Conservation (phyloP, 208 protist genomes). For the Crithidia acanthocephali region DNA sequence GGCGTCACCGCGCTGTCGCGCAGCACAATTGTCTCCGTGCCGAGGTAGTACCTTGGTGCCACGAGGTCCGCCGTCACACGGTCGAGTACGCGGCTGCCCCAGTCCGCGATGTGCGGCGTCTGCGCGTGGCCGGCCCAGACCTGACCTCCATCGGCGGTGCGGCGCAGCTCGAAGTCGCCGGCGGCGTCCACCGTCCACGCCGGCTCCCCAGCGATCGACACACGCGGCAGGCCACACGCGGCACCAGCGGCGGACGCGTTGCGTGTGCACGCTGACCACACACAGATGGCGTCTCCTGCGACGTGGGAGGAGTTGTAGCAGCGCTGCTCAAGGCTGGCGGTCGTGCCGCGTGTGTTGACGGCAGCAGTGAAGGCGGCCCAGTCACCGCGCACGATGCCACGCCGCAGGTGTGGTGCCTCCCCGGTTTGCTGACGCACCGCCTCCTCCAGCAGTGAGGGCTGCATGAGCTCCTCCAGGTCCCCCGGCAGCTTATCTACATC, state of each 20-base stretch:
- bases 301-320: too few relatives aligned
- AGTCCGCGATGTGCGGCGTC: constrained; percentile 7
- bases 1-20: background rate
- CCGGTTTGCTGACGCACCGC: background rate
- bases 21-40: background rate
- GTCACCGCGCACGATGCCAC: constrained; percentile 4
- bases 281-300: constrained; percentile 2
- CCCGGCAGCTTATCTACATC: constrained; percentile 7
- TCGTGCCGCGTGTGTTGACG: background rate
- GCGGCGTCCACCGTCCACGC: constrained; percentile 12
- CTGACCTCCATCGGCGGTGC: background rate
- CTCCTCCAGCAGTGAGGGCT: background rate
- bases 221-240: constrained; percentile 10
- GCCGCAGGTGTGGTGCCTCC: background rate
- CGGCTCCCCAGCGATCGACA: background rate
- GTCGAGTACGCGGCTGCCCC: constrained; percentile 17
- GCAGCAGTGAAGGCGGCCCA: constrained; percentile 11
- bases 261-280: constrained; percentile 9
- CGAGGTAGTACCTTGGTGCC: constrained; percentile 14
- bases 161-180: constrained; percentile 3
- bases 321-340: background rate
- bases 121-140: constrained; percentile 7
- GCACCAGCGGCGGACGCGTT: background rate
- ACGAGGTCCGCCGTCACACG: constrained; percentile 19
- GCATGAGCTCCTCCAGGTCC: constrained; percentile 8